phyloP scores from a whole-genome alignment of 139 green algal genomes.

The Chlamydomonas eustigma region DNA sequence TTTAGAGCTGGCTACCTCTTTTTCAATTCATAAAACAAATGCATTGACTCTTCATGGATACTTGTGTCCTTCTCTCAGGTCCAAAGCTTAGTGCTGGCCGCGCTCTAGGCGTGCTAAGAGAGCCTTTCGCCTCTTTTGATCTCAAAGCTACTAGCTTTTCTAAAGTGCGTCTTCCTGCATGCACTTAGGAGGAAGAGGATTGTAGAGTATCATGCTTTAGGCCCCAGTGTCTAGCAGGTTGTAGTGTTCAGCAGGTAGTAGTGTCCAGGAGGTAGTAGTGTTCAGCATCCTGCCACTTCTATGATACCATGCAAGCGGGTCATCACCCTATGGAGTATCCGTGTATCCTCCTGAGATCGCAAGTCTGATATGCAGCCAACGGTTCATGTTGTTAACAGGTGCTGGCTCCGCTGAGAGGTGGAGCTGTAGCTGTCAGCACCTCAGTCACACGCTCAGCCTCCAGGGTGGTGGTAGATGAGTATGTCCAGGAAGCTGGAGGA shows the following conservation, averaged over 20 bases:
- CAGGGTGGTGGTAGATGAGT: conserved; percentile 72
- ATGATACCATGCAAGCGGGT: no score
- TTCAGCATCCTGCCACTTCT: no score
- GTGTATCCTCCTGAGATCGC: background rate
- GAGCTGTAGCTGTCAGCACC: background rate
- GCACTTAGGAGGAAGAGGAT: no score
- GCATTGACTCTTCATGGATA: no score
- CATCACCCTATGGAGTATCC: background rate
- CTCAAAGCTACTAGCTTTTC: conserved; percentile 28
- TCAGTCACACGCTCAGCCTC: conserved; percentile 1
- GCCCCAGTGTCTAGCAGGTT: no score
- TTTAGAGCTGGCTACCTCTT: no score
- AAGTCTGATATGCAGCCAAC: background rate
- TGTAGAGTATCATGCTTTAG: no score
- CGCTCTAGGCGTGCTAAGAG: conserved; percentile 56
- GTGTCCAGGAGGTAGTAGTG: no score
- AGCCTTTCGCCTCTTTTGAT: conserved; percentile 62
- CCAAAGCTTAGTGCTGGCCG: no score
- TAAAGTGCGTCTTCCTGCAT: conserved; percentile 6
- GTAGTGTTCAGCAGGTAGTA: no score
- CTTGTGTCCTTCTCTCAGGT: no score
- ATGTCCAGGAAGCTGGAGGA: conserved; percentile 25
- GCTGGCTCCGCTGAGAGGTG: background rate
- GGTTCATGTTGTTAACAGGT: background rate
- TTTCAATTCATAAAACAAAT: no score